phyloP scores from a whole-genome alignment of 176 grass and related monocot genomes.

The Canna indica region DNA sequence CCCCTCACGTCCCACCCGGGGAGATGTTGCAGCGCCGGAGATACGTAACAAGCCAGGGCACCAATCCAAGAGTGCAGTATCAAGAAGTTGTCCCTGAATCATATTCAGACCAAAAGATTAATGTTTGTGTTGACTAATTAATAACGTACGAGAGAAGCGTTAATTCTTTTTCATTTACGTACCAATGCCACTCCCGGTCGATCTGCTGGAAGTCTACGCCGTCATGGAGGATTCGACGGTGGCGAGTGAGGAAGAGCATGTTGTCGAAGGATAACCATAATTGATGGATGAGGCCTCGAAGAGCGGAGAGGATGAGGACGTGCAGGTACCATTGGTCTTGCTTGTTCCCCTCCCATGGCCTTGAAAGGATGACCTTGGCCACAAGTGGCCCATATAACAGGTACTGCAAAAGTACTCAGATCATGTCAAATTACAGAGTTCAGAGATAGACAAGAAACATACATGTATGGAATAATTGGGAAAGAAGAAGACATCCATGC shows the following conservation, averaged over 20 bases:
- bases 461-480: not conserved
- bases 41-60: conserved; percentile 33
- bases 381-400: conserved; percentile 55
- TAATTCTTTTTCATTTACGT: too few species aligned
- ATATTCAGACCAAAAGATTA: too few species aligned
- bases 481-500: conserved; percentile 5
- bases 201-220: conserved; percentile 64
- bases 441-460: conserved; percentile 36
- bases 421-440: too few species aligned
- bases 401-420: conserved; percentile 73
- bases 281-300: conserved; percentile 50
- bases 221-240: conserved; percentile 56
- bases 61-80: conserved; percentile 53
- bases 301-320: conserved; percentile 39
- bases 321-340: conserved; percentile 53
- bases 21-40: conserved; percentile 45
- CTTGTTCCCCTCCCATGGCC: conserved; percentile 30
- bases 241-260: conserved; percentile 95
- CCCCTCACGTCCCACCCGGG: conserved; percentile 49
- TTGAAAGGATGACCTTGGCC: conserved; percentile 31
- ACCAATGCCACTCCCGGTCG: conserved; percentile 97
- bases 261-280: conserved; percentile 69
- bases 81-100: conserved; percentile 92
- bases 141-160: too few species aligned
- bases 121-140: too few species aligned